Evolutionary conservation across 1,284 basidiomycete genomes (phyloP), one percentile per base, ranked within the genome.

Genomic region (Phellopilus nigrolimitatus): DNA sequence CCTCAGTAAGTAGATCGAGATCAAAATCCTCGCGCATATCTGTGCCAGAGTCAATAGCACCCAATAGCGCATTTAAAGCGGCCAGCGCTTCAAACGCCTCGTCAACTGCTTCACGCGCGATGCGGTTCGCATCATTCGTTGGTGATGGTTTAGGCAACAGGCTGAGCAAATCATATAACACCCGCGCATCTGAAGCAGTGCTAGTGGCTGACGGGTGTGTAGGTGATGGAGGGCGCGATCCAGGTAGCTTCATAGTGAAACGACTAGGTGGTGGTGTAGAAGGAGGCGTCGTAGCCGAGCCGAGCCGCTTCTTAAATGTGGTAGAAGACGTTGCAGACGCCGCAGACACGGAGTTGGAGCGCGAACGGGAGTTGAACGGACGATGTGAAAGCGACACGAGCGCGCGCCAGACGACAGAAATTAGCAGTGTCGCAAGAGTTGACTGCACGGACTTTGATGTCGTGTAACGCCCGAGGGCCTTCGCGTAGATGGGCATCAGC

Each of bases 71-170:
- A 9, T 69, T 69, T 17, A 89, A 66, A 15, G 78, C 73, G 56
- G 71, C 68, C 24, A 90, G 68, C 6, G 80, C 80, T 49, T 76
- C 76, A 59, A 83, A 81, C 0, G 84, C 88, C 61, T 89, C 88
- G 43, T 84, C 79, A 3, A 89, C 85, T 2, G 84, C 88, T 61
- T 90, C 88, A 21, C 73, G 71, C 9, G 88, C 86, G 15, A 87
- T 65, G 25, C 68, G 69, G 4, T 72, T 73, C 9, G 67, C 62
- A 56, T 69, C 68, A 36, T 71, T 73, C 41, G 72, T 70, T 17
- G 66, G 66, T 4, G 60, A 65, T n/a, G 86, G 87, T 15, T 79
- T 76, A 19, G 87, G 84, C 28, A 90, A 70, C 28, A 68, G 64
- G 46, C 64, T 68, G 36, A 90, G 68, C 17, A 88, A 68, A 47